Evolutionary conservation across 768 basidiomycete species (phyloP).

Genomic region (Psilocybe subaeruginosa): DNA sequence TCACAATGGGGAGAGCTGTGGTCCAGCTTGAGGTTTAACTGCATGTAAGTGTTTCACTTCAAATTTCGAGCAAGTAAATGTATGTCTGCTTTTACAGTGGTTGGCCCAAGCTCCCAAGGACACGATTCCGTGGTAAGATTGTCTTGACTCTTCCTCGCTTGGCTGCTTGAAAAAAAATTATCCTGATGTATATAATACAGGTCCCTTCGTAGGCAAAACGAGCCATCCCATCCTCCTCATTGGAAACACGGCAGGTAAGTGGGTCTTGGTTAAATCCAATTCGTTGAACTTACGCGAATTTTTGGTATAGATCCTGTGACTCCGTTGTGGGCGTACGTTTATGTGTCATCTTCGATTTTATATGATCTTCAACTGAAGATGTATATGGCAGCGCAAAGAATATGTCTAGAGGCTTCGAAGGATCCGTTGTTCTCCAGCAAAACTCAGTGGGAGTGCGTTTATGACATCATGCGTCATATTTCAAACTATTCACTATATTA

Average conservation of each 20-base stretch:
- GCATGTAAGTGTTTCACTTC: conserved; percentile 29
- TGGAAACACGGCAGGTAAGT: conserved; percentile 42
- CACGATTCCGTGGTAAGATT: conserved; percentile 10
- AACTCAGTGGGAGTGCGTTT: conserved; percentile 41
- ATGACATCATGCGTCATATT: background rate
- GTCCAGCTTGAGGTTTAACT: conserved; percentile 28
- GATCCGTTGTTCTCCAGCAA: conserved; percentile 44
- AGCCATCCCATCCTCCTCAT: conserved; percentile 42
- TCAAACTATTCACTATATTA: background rate
- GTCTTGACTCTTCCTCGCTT: background rate
- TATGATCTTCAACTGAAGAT: background rate
- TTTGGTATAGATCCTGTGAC: conserved; percentile 31
- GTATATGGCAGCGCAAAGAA: conserved; percentile 37
- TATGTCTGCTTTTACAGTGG: background rate
- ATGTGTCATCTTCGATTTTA: background rate
- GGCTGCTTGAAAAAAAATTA: background rate
- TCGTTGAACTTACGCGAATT: background rate
- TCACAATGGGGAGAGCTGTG: conserved; percentile 36
- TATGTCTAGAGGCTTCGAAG: conserved; percentile 36
- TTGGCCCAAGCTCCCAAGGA: conserved; percentile 5
- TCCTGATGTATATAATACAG: conserved; percentile 12
- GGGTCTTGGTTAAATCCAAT: background rate
- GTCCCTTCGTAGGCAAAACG: conserved; percentile 38
- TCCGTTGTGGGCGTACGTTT: conserved; percentile 28
- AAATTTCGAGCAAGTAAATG: background rate